Conservation (phyloP, 768 basidiomycete genomes). For the Clathrus columnatus region DNA sequence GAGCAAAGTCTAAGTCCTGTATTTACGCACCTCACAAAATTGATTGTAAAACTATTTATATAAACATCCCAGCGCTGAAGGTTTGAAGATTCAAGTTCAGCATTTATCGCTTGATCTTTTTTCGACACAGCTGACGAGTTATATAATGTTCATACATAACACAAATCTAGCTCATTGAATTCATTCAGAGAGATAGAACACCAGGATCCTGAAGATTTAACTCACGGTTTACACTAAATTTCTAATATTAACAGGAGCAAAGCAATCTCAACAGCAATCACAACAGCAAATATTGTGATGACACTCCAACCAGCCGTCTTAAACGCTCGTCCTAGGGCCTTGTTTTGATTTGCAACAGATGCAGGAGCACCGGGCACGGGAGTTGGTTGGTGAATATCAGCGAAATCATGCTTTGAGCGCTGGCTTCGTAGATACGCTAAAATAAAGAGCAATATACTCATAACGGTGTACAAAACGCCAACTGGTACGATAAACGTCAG, state of each 20-base stretch:
- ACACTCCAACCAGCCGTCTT: conserved; percentile 69
- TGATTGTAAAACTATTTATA: no score
- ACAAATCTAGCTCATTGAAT: no score
- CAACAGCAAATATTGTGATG: conserved; percentile 15
- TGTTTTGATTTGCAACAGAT: not conserved
- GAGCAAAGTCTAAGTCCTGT: no score
- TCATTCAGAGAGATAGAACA: no score
- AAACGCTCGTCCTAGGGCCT: conserved; percentile 65
- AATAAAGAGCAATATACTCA: conserved; percentile 53
- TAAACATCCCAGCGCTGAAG: no score
- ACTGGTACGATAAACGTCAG: conserved; percentile 21
- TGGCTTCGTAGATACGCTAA: conserved; percentile 52
- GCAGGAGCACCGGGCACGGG: not conserved
- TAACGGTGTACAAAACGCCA: conserved; percentile 40
- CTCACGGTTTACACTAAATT: not conserved
- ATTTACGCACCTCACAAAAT: no score
- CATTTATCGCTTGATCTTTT: no score
- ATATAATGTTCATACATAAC: no score
- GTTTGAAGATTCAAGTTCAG: no score
- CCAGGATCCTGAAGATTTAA: no score
- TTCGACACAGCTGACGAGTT: no score
- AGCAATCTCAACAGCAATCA: not conserved
- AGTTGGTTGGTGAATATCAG: conserved; percentile 37
- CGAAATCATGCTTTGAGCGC: conserved; percentile 68
- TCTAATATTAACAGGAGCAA: not conserved